Base-by-base conservation (phyloP, 1,284 basidiomycete species). In the Exobasidium cylindrosporum region DNA sequence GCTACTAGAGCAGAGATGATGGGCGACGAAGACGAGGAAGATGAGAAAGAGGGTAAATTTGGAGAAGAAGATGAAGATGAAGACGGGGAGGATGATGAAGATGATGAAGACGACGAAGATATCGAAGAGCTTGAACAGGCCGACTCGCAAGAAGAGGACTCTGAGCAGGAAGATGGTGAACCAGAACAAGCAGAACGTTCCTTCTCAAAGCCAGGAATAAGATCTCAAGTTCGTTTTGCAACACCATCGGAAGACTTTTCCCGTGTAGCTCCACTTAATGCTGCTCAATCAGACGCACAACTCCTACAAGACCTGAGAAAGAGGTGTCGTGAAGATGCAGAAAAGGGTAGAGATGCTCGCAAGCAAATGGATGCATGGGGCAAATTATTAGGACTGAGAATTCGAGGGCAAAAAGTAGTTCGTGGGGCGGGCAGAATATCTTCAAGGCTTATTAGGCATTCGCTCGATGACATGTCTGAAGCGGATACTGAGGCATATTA, bases 341-440 rank as follows among this genome's bases (percentile, higher is more conserved):
- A 68, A n/a, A 74, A 72, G 43, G 74, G 74, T 0, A 65, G 65
- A 1, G 61, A 72, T 31, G 72, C 74, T 4, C 67, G 68, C 28
- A 72, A 68, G 61, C 75, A 74, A 47, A 67, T 74, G 57, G 67
- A 70, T 46, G 65, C 63, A 0, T 77, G 68, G 67, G 73, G 73
- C 50, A 65, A 70, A 13, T 55, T 68, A 1, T 69, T 77, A 21
- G 72, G 73, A 21, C 62, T 66, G 0, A 68, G 76, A 6, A 77
- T 77, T 62, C 67, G 73, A 28, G 65, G 69, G 23, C 76, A 77
- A 49, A 67, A 66, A 28, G 44, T 61, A 7, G 44, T 55, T 21
- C 35, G 59, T 4, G 30, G 14, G 4, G 35, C 47, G 3, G 32
- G 47, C 10, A 54, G 61, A 17, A 45, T 69, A 7, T 60, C 64